Evolutionary conservation across 2,329 filamentous ascomycete species (phyloP), one percentile per base, ranked within the genome.

Genomic region (Hypoxylon sp.): DNA sequence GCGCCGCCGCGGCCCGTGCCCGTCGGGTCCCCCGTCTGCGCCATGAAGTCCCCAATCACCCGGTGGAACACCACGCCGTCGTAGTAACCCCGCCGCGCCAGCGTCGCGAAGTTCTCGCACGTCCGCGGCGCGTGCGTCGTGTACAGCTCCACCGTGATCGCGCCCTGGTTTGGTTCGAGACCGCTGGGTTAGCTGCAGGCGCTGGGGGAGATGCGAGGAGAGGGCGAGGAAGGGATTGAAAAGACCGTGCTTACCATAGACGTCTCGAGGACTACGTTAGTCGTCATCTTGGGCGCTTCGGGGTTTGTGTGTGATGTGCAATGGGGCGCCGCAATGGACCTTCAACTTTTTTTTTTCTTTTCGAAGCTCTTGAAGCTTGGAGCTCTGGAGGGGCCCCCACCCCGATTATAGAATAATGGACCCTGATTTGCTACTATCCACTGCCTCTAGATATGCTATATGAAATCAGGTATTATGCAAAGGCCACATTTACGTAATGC

Each of bases 31-130:
- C 94, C 93, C 61, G 89, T 91, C 79, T 98, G 94, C 55, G 96
- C 83, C 94, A 99, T 98, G 81, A 99, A 99, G 77, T 91, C 87
- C 48, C 91, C 88, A 71, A 99, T 98, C 68, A 98, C 88, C 74
- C 95, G 92, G 81, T 98, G 95, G 83, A 98, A 94, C 71, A 93
- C 79, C 58, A 90, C 86, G 72, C 78, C 80, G 78, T 95, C 86
- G 84, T 97, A 99, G 84, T 97, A 98, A 67, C 91, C 91, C 67
- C 92, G 84, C 61, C 84, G 79, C 17, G 88, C 86, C 48, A 98
- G 90, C 3, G 89, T 90, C 21, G 83, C 74, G 78, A 98, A 98
- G 82, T 98, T 97, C 59, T 83, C 84, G 83, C 91, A 96, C 20
- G 92, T 93, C 74, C 88, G 91, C 33, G 95, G 94, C 15, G 94